Base-by-base conservation (phyloP, 1,284 basidiomycete species). In the Sanghuangporus sanghuang region DNA sequence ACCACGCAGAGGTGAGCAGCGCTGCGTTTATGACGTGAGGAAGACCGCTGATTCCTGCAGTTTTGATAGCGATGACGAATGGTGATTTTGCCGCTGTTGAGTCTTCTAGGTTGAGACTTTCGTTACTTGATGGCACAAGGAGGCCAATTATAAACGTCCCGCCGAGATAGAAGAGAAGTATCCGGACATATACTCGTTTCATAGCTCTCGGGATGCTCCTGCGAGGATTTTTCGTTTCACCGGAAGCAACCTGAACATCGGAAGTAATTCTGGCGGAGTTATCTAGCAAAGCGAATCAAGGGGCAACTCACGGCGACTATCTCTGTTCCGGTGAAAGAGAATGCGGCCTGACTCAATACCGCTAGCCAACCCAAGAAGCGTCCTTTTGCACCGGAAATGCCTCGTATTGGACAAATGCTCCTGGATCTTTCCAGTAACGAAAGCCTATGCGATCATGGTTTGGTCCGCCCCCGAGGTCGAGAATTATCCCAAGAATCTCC, bases 11-110 rank as follows among this genome's bases (percentile, higher is more conserved):
- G 32, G 88, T 90, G 62, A 96, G 76, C 35, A 96, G 81, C 71
- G 85, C 87, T 6, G 94, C 93, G 73, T 96, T 96, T 76, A 95
- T 93, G 68, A 95, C 84, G 59, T 83, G 84, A 2, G 92, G 91
- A 1, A 94, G 76, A 11, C 78, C 81, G 67, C 84, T 85, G 75
- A 95, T 95, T 40, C 90, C 87, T 1, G 92, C 88, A 49, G 78
- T 81, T 69, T 83, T 71, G 71, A 89, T 89, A 4, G 90, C 92
- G 68, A 95, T 91, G 64, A 94, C 92, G 74, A 93, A 94, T 1
- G 92, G 92, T n/a, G 88, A 92, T 12, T 84, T 83, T 8, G 85
- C 83, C 52, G 92, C 92, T 40, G 82, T 87, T 21, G 83, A 81
- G 59, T 27, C 9, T 18, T 69, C 73, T 54, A 90, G 77, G 65